These are phyloP conservation scores for Kondoa subrosea DNA, from an alignment of 768 basidiomycete species.

Conservation along the genomic window DNA sequence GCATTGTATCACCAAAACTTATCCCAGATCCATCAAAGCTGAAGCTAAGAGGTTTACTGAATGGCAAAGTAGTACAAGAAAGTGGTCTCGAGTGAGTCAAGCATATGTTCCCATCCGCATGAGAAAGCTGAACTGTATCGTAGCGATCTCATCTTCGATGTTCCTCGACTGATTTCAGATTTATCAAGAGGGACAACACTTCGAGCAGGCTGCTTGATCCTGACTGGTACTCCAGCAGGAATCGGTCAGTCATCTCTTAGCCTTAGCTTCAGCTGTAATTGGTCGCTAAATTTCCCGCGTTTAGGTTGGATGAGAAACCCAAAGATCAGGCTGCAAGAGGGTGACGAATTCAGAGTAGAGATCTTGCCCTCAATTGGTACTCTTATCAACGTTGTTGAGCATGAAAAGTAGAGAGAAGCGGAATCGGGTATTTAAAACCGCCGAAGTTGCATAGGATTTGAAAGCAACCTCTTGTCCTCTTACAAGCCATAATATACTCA, in stretches of 20 bases:
- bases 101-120: constrained; percentile 1
- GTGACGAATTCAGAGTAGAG: not conserved
- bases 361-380: not conserved
- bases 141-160: constrained; percentile 34
- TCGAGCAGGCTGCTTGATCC: constrained; percentile 31
- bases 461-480: no score
- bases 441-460: no score
- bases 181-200: constrained; percentile 32
- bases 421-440: no score
- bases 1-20: constrained; percentile 24
- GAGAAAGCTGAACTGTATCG: not conserved
- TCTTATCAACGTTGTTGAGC: not conserved
- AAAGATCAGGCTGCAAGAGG: not conserved
- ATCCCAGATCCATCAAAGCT: constrained; percentile 23
- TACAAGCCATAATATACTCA: no score
- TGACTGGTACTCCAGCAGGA: constrained; percentile 29
- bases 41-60: constrained; percentile 22
- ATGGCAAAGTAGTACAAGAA: constrained; percentile 30
- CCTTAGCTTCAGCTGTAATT: no score
- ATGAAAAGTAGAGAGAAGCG: constrained; percentile 1
- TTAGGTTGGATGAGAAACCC: not conserved
- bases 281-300: not conserved
- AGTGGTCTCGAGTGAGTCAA: constrained; percentile 29
- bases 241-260: constrained; percentile 15
- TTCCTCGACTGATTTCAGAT: constrained; percentile 31